Conservation (phyloP, 140 eudicot genomes). For the Senecio squalidus region DNA sequence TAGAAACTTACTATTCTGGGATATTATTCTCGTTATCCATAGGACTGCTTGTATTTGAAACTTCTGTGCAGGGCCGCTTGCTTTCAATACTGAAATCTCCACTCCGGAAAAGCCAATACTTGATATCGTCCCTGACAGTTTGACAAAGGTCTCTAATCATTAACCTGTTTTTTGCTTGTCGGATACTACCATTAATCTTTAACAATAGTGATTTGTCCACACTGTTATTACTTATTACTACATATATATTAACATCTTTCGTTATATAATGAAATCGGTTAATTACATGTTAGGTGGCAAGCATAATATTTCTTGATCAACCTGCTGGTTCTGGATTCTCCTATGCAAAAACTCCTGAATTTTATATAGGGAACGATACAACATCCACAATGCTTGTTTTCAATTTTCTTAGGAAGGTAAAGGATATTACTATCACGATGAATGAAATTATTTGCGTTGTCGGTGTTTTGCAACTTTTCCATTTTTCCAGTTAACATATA, state of each 20-base stretch:
- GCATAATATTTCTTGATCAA: constrained; percentile 22
- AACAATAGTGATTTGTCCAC: too few species aligned
- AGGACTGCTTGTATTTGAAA: neutral
- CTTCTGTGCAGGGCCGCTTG: constrained; percentile 18
- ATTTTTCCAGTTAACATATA: too few species aligned
- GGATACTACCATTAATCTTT: neutral
- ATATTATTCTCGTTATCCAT: too few species aligned
- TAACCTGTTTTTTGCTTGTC: neutral
- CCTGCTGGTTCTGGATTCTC: constrained; percentile 24
- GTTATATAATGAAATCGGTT: too few species aligned
- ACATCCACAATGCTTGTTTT: neutral
- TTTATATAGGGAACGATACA: constrained; percentile 11
- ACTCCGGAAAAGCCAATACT: constrained; percentile 11
- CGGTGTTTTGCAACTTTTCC: too few species aligned
- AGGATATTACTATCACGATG: neutral
- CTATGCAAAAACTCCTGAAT: constrained; percentile 14
- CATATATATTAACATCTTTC: neutral
- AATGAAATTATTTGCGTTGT: neutral
- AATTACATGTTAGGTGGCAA: constrained; percentile 21
- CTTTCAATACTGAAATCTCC: neutral
- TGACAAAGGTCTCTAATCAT: constrained; percentile 15
- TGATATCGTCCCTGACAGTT: constrained; percentile 14
- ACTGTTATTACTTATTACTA: too few species aligned
- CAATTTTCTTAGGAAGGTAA: constrained; percentile 17
- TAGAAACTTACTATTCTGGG: too few species aligned